Base-by-base conservation (phyloP, 352 stramenopile genomes). In the Phytophthora citrophthora region DNA sequence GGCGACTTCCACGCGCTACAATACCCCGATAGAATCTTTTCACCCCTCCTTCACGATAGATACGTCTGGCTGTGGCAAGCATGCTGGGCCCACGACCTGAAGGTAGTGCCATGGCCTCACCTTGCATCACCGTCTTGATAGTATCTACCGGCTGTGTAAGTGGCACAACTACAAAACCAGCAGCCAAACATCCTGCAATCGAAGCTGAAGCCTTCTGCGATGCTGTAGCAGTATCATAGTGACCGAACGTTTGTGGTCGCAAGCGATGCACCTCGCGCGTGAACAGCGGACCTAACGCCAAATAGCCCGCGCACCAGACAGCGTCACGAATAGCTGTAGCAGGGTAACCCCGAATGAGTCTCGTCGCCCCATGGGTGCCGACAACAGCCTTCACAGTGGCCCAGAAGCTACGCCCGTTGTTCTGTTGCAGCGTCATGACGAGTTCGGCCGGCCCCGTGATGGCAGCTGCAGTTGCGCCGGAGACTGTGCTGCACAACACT, bases 101-200 rank as follows among this genome's bases (percentile, higher is more conserved):
- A 5, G 74, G 62, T 6, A 88, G 53, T 18, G 38, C 54, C 58
- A 92, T 68, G 6, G 83, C 82, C 53, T 94, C 82, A 44, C 86
- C 86, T 47, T 94, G 86, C 77, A 93, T 89, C n/a, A 94, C 82
- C 1, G 86, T 94, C 73, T 94, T 94, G 34, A 94, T 66, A 7
- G 84, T 94, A 54, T 94, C 86, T 12, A 94, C 68, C 4, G 86
- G 86, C 64, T 94, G 86, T 51, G 83, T 94, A 31, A 73, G 77
- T 32, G 84, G 76, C 16, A 94, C 84, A 10, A 87, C 89, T 12
- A 89, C 65, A 16, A 94, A 74, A 3, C 86, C 86, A 27, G 86
- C 82, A 32, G 83, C 58, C 26, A 90, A 72, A 61, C 82, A 90
- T 9, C 83, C 86, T 9, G 76, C 74, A 5, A 79, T 73, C 5